Conservation (phyloP, 2,329 filamentous ascomycete genomes). For the Tolypocladium sp. region DNA sequence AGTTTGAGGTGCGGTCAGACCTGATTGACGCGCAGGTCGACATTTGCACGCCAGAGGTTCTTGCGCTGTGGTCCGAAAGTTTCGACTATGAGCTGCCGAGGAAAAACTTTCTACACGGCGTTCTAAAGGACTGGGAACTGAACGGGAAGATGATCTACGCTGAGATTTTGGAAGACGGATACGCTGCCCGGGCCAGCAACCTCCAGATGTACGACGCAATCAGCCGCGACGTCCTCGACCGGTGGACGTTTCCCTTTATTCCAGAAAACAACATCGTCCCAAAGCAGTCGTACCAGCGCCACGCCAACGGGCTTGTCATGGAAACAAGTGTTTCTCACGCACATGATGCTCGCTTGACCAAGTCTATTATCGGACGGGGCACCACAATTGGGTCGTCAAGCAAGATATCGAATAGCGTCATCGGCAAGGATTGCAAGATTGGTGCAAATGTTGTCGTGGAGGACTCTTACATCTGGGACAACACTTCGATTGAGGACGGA, state of each 20-base stretch:
- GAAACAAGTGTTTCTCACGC: slow-evolving; percentile 71
- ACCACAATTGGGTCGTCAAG: slow-evolving; percentile 67
- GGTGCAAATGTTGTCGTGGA: slow-evolving; percentile 74
- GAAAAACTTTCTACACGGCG: slow-evolving; percentile 81
- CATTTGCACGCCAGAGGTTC: slow-evolving; percentile 92
- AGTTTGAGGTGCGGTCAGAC: slow-evolving; percentile 78
- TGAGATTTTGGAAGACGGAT: slow-evolving; percentile 73
- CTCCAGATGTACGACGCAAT: slow-evolving; percentile 85
- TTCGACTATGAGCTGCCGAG: slow-evolving; percentile 92
- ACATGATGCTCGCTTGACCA: slow-evolving; percentile 59
- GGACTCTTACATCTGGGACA: slow-evolving; percentile 82
- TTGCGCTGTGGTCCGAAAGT: slow-evolving; percentile 93
- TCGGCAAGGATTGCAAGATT: slow-evolving; percentile 79
- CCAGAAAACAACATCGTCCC: slow-evolving; percentile 80
- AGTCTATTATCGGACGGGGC: slow-evolving; percentile 67
- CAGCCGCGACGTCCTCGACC: slow-evolving; percentile 72
- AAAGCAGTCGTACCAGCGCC: slow-evolving; percentile 65
- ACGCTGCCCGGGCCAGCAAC: slow-evolving; percentile 78
- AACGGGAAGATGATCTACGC: slow-evolving; percentile 97
- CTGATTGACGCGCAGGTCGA: slow-evolving; percentile 92
- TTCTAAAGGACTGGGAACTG: slow-evolving; percentile 92
- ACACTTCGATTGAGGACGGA: slow-evolving; percentile 67
- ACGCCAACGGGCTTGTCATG: slow-evolving; percentile 62
- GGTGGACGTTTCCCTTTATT: slow-evolving; percentile 83
- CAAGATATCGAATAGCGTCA: slow-evolving; percentile 63